These are phyloP conservation scores for Haematococcus sp. DNA, from an alignment of 139 green algal species.

Conservation along the genomic window DNA sequence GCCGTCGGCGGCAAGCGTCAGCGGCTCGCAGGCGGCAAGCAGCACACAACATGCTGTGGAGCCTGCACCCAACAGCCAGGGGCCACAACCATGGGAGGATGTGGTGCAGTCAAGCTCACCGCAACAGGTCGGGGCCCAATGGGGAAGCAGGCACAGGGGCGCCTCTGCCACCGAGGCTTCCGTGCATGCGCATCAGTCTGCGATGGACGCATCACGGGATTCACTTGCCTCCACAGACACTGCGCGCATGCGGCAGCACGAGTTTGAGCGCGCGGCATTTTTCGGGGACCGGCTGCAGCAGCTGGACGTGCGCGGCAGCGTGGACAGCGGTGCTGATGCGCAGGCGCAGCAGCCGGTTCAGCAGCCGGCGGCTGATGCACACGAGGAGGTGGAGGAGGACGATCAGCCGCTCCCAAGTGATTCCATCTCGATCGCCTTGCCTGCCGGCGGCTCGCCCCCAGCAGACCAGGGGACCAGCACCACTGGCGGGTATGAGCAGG, in stretches of 20 bases:
- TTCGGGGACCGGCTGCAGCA: background rate
- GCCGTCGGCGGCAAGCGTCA: background rate
- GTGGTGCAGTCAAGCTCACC: background rate
- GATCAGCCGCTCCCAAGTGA: too few species aligned
- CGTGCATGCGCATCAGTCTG: background rate
- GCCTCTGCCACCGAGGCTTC: too few species aligned
- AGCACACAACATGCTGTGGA: too few species aligned
- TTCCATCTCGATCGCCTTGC: too few species aligned
- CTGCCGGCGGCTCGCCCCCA: background rate
- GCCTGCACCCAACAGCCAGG: slow-evolving; percentile 1
- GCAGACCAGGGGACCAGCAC: background rate
- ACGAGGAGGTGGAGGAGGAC: background rate
- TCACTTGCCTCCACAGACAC: too few species aligned
- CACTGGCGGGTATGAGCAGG: background rate
- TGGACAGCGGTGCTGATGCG: background rate
- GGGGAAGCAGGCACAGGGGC: slow-evolving; percentile 1
- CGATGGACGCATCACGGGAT: too few species aligned
- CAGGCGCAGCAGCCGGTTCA: background rate
- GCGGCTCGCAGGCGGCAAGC: too few species aligned
- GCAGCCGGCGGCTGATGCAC: background rate
- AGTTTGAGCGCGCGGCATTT: slow-evolving; percentile 1
- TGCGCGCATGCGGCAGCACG: background rate
- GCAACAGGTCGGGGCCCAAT: too few species aligned
- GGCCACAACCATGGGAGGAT: background rate
- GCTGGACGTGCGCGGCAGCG: background rate